phyloP scores from a whole-genome alignment of 441 rosid species.

The Lepidium campestre region DNA sequence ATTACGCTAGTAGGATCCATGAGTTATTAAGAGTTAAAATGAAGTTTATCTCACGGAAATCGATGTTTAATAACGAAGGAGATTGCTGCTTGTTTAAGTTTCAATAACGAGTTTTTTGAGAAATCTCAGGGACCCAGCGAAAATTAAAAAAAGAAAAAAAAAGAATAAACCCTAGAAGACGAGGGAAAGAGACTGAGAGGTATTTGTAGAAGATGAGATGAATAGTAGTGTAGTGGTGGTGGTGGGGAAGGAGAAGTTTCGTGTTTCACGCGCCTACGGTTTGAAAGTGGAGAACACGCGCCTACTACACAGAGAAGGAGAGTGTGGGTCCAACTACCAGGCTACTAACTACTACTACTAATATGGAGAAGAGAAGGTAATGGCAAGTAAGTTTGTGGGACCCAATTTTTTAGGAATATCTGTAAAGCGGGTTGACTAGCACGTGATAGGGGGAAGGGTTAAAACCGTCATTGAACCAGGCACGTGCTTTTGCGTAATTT shows the following conservation, averaged over 20 bases:
- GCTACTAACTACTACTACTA: neutral
- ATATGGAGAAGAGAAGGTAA: neutral
- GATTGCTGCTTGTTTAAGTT: constrained; percentile 35
- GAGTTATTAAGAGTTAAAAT: neutral
- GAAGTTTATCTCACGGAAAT: neutral
- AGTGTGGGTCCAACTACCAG: constrained; percentile 14
- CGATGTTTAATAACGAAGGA: neutral
- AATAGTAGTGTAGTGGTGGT: constrained; percentile 8
- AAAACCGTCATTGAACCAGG: neutral
- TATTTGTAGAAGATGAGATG: constrained; percentile 18
- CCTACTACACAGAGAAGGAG: neutral
- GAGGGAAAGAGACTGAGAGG: constrained; percentile 13
- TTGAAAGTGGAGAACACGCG: neutral
- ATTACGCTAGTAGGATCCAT: constrained; percentile 57
- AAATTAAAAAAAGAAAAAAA: neutral
- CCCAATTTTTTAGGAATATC: constrained; percentile 10
- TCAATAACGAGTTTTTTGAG: constrained; percentile 27
- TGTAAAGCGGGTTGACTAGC: constrained; percentile 15
- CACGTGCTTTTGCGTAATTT: neutral
- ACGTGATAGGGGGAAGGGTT: constrained; percentile 20
- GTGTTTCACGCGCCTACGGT: constrained; percentile 4
- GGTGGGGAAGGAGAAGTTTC: neutral
- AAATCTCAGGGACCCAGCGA: constrained; percentile 25
- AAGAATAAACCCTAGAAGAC: neutral
- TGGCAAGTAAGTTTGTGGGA: constrained; percentile 14